Evolutionary conservation across 2,329 filamentous ascomycete genomes (phyloP).

Genomic region (Ascochyta lentis): DNA sequence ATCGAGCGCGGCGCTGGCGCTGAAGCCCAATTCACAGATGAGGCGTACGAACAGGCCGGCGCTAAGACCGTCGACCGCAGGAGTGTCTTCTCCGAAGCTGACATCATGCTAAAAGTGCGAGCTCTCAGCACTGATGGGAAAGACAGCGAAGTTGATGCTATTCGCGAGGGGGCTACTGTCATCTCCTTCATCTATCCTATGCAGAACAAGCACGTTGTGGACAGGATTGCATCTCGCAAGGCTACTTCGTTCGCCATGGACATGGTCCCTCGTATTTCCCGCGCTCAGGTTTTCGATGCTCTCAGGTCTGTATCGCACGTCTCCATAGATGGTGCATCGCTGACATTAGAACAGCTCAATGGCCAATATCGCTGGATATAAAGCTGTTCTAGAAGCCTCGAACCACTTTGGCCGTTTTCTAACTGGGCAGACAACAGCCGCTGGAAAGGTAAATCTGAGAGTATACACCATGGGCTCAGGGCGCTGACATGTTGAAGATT

Average conservation of each 20-base stretch:
- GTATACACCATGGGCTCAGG: background rate
- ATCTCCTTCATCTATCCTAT: conserved; percentile 85
- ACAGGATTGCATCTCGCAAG: conserved; percentile 72
- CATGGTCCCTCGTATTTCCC: conserved; percentile 86
- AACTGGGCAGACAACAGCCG: conserved; percentile 88
- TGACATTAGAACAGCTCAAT: conserved; percentile 69
- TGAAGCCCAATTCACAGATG: conserved; percentile 77
- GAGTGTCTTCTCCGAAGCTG: conserved; percentile 74
- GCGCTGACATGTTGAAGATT: conserved; percentile 62
- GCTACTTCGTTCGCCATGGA: conserved; percentile 90
- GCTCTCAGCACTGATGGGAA: conserved; percentile 67
- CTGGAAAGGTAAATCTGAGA: conserved; percentile 60
- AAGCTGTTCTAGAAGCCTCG: conserved; percentile 86
- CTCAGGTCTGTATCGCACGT: conserved; percentile 53
- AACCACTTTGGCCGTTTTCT: conserved; percentile 89
- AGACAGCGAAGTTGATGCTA: conserved; percentile 70
- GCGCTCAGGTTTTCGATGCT: conserved; percentile 87
- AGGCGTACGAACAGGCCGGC: conserved; percentile 78
- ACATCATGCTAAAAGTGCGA: conserved; percentile 86
- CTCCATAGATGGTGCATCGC: background rate
- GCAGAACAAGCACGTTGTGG: conserved; percentile 78
- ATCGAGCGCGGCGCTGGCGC: conserved; percentile 82
- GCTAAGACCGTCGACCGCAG: conserved; percentile 75
- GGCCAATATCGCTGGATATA: conserved; percentile 95
- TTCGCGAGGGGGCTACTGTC: conserved; percentile 74